Percentiles rank a stretch among this genome's conserved stretches.
phyloP scores from a whole-genome alignment of 257 asterid genomes.

The Rehmannia glutinosa region DNA sequence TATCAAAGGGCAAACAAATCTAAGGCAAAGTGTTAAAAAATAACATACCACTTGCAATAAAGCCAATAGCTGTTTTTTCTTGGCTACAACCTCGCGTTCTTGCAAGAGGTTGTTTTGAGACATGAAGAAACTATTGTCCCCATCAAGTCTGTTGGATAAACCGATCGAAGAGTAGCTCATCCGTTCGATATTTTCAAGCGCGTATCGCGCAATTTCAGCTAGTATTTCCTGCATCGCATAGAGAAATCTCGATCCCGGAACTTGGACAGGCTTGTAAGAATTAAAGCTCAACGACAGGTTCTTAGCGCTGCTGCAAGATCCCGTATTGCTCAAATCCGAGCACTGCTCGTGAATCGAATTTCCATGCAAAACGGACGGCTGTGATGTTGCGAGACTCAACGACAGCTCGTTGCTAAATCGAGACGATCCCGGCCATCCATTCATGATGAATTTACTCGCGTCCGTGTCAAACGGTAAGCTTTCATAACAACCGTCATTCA shows the following conservation, averaged over 20 bases:
- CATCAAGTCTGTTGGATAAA: slow-evolving; percentile 18
- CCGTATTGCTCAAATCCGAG: slow-evolving; percentile 47
- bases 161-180: slow-evolving; percentile 16
- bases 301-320: slow-evolving; percentile 40
- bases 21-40: too few relatives aligned
- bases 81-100: slow-evolving; percentile 32
- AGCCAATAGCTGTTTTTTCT: slow-evolving; percentile 52
- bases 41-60: slow-evolving; percentile 59
- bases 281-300: slow-evolving; percentile 33
- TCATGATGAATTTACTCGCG: slow-evolving; percentile 24
- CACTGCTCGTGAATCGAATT: slow-evolving; percentile 32
- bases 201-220: slow-evolving; percentile 52
- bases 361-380: slow-evolving; percentile 7
- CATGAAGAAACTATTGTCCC: neutral
- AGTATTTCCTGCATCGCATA: slow-evolving; percentile 76
- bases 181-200: slow-evolving; percentile 34
- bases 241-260: slow-evolving; percentile 50
- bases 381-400: slow-evolving; percentile 58
- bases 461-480: slow-evolving; percentile 18
- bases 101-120: slow-evolving; percentile 20
- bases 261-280: slow-evolving; percentile 43
- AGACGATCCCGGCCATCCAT: slow-evolving; percentile 15
- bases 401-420: slow-evolving; percentile 59
- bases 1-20: too few relatives aligned
- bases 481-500: slow-evolving; percentile 13